Evolutionary conservation across 2,329 filamentous ascomycete genomes (phyloP), one percentile per base, ranked within the genome.

Genomic region (Xylariaceae sp.): DNA sequence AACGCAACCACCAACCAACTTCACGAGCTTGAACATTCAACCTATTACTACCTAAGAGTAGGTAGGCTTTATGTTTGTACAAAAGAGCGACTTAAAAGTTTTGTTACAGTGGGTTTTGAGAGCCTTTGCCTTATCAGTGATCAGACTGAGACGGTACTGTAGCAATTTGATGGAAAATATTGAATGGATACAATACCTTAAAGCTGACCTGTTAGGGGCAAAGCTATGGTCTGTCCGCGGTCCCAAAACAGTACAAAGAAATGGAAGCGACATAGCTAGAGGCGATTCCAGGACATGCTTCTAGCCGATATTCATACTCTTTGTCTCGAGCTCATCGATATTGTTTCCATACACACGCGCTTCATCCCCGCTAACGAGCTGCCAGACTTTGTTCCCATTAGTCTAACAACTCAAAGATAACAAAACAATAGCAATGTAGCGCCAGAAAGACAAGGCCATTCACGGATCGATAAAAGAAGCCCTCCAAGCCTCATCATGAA

Each of bases 221-320:
- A 16, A 45, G 42, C 42, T 45, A 32, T 26, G 41, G 41, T 15
- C 21, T 26, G 22, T 29, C 15, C 21, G 41, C 15, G 21, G 22
- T 21, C 41, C 41, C 48, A 13, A 15, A 5, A 6, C 13, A 22
- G 10, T 21, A 54, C 52, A 54, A 54, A 50, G 48, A 51, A 36
- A 42, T 19, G 1, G 32, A 46, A 8, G 10, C 41, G 49, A 51
- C 49, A 51, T 40, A 51, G 3, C 12, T 12, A 42, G 19, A 22
- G n/a, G 41, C 41, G 41, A 39, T 49, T 47, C 40, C 29, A 30
- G 34, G 16, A 43, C 30, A 40, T 13, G 34, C 34, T 29, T 43
- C 41, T 34, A 36, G 26, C 26, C 18, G 37, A 41, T 37, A 8
- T 46, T 16, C 16, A 15, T 37, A 6, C 12, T 51, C 39, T 56